Evolutionary conservation across 1,139 yeast genomes (phyloP).

Genomic region (Debaryomyces psychrophilus): DNA sequence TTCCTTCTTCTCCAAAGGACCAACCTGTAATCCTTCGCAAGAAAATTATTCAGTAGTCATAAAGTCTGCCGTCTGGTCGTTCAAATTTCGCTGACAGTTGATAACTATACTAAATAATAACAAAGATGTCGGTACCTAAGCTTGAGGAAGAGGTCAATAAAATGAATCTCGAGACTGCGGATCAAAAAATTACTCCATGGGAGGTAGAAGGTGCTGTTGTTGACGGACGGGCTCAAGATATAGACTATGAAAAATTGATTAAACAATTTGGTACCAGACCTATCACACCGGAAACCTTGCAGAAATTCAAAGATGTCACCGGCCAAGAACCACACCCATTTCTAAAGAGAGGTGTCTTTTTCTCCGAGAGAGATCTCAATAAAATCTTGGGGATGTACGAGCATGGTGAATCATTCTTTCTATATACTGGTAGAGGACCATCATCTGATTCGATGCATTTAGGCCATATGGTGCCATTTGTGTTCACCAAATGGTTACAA

Average conservation of each 20-base stretch:
- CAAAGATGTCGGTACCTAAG: constrained; percentile 4
- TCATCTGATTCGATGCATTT: constrained; percentile 93
- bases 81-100: neutral
- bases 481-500: constrained; percentile 97
- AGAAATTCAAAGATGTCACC: constrained; percentile 76
- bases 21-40: constrained; percentile 1
- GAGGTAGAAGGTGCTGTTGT: constrained; percentile 98
- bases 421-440: constrained; percentile 98
- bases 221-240: constrained; percentile 85
- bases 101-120: neutral
- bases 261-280: constrained; percentile 84
- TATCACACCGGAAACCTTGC: constrained; percentile 70
- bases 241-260: constrained; percentile 88
- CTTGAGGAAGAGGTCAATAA: constrained; percentile 30
- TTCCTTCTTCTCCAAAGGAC: neutral
- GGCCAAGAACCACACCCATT: constrained; percentile 94
- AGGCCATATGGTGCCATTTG: constrained; percentile 96
- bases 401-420: constrained; percentile 91
- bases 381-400: constrained; percentile 86
- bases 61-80: neutral
- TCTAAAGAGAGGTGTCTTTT: constrained; percentile 88
- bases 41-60: neutral
- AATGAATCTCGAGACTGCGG: constrained; percentile 39
- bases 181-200: constrained; percentile 92
- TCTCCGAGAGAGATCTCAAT: constrained; percentile 86